Evolutionary conservation across 305 asterid species (phyloP).

Genomic region (Solanum hybrid): DNA sequence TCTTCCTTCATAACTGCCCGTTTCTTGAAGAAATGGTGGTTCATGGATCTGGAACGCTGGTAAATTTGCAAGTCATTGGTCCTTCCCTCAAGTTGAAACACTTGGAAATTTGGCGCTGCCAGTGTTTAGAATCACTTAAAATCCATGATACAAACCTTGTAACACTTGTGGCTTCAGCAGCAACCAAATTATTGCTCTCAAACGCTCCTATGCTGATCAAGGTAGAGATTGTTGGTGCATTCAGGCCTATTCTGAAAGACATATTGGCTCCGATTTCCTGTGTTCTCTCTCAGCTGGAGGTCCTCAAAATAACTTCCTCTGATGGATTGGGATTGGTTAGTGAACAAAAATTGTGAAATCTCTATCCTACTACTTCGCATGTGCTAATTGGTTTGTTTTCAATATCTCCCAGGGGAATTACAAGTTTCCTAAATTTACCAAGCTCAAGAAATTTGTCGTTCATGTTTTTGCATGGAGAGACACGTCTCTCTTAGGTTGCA

Average conservation of each 20-base stretch:
- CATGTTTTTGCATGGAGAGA: neutral
- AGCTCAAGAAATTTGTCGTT: neutral
- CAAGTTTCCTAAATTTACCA: neutral
- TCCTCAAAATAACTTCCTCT: neutral
- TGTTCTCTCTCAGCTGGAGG: conserved; percentile 5
- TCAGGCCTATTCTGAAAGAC: neutral
- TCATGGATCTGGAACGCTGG: neutral
- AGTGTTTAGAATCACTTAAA: neutral
- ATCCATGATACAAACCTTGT: neutral
- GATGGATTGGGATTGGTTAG: neutral
- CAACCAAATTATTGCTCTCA: neutral
- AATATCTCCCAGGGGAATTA: neutral
- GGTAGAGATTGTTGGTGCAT: neutral
- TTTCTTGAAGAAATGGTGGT: neutral
- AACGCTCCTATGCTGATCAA: conserved; percentile 7
- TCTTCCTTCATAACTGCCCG: neutral
- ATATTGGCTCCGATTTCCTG: neutral
- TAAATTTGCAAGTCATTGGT: neutral
- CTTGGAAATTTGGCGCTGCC: conserved; percentile 1
- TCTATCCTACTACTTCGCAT: neutral
- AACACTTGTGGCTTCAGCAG: neutral
- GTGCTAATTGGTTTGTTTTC: neutral
- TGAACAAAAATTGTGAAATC: neutral
- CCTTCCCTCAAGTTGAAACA: neutral
- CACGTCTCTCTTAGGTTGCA: neutral